Base-by-base conservation (phyloP, 768 basidiomycete genomes). In the Trametes gibbosa region DNA sequence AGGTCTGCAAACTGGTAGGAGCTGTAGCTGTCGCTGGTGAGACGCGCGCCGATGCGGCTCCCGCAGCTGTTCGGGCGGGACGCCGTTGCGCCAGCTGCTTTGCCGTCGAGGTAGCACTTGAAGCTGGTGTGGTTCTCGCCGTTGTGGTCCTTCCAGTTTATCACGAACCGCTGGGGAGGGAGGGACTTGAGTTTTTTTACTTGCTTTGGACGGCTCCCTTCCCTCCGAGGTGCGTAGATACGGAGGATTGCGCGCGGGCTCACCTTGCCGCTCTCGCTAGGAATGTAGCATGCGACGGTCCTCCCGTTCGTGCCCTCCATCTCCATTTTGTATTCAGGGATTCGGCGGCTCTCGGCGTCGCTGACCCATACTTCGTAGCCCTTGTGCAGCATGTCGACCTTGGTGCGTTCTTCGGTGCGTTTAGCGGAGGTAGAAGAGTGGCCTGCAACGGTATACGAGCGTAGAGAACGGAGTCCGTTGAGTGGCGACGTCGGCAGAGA, bases 261-360 rank as follows among this genome's bases (percentile, higher is more conserved):
- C n/a, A 63, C 62, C 58, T 48, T 56, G 23, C 58, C 58, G 35
- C 50, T 50, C n/a, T 63, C 62, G 47, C 62, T 63, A 1, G 62
- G 58, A 3, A 63, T 48, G 12, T 46, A 63, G 23, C 62, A 63
- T 6, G 49, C 43, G 13, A 56, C 37, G 16, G 49, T 59, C 40
- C 37, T 56, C 37, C 49, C 58, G 17, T 46, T 50, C 8, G 27
- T 8, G 3, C 54, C 54, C 40, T 56, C 58, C 4, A n/a, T 6
- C 32, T 63, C 23, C 27, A 56, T 25, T 3, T 49, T 43, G 34
- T 56, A 56, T 32, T 63, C 62, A 0, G 53, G 49, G 10, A 63
- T 19, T 1, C 42, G 29, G 10, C 40, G 43, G 12, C 50, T 50
- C 7, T 59, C 37, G 14, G 37, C 50, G 37, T 47, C 46, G 24